phyloP scores from a whole-genome alignment of 2,329 filamentous ascomycete species.

The Aspergillus puulaauensis region DNA sequence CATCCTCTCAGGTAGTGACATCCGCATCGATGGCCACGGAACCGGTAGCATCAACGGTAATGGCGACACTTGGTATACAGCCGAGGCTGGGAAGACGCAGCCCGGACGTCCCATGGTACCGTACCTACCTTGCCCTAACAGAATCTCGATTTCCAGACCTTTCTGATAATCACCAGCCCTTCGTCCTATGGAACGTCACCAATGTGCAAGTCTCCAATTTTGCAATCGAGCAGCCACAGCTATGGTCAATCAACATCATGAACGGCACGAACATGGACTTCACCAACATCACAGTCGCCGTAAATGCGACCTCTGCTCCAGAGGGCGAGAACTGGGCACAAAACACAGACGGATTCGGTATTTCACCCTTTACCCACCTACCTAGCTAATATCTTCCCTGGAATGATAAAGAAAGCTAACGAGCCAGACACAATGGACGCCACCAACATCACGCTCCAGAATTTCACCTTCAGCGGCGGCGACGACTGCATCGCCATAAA shows the following conservation, averaged over 20 bases:
- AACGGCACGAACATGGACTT: constrained; percentile 56
- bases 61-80: constrained; percentile 56
- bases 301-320: constrained; percentile 51
- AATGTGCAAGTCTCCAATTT: constrained; percentile 56
- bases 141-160: no score
- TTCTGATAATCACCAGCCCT: constrained; percentile 37
- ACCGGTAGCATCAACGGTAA: constrained; percentile 57
- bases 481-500: constrained; percentile 64
- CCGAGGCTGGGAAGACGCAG: constrained; percentile 47
- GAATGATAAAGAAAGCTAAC: no score
- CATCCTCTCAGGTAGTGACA: constrained; percentile 50
- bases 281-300: constrained; percentile 52
- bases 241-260: constrained; percentile 59
- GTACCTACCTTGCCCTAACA: no score
- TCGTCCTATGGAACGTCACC: constrained; percentile 59
- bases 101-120: constrained; percentile 51
- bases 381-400: no score
- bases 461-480: constrained; percentile 57
- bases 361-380: not conserved
- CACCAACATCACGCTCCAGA: constrained; percentile 49
- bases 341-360: constrained; percentile 57
- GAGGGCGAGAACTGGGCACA: constrained; percentile 57
- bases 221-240: constrained; percentile 50
- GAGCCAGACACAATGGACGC: constrained; percentile 54
- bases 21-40: constrained; percentile 52